These are phyloP conservation scores for Ogataea neopini DNA, from an alignment of 805 yeast species.

Conservation along the genomic window DNA sequence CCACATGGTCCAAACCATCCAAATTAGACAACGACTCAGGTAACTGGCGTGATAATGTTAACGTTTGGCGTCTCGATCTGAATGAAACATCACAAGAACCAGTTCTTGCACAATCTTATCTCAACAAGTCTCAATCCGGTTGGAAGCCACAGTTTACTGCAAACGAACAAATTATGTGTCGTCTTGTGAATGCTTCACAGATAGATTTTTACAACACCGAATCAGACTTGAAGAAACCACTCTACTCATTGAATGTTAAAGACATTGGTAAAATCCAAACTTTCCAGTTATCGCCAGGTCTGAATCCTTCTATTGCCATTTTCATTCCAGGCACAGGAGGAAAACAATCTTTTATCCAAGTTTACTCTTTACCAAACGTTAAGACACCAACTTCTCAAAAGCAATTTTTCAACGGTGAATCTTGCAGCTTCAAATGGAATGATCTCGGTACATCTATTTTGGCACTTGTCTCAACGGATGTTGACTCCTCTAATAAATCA, in stretches of 20 bases:
- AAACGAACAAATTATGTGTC: conserved; percentile 73
- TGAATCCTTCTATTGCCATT: conserved; percentile 85
- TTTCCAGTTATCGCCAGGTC: conserved; percentile 81
- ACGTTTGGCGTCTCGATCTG: conserved; percentile 60
- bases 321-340: conserved; percentile 86
- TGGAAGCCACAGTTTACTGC: conserved; percentile 92
- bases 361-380: conserved; percentile 78
- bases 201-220: conserved; percentile 64
- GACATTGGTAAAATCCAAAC: conserved; percentile 46
- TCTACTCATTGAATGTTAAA: conserved; percentile 57
- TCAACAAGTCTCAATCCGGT: conserved; percentile 80
- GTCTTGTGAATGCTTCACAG: conserved; percentile 51
- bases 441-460: conserved; percentile 89
- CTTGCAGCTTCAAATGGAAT: conserved; percentile 92
- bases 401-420: conserved; percentile 93
- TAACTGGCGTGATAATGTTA: conserved; percentile 76
- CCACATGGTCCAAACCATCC: conserved; percentile 88
- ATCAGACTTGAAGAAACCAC: conserved; percentile 49
- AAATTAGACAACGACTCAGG: conserved; percentile 65
- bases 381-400: conserved; percentile 80
- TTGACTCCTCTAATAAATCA: conserved; percentile 88
- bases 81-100: conserved; percentile 5
- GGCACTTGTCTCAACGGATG: conserved; percentile 94
- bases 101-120: conserved; percentile 48
- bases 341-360: conserved; percentile 84